phyloP scores from a whole-genome alignment of 2,329 filamentous ascomycete genomes.

The Epichloe gansuensis region DNA sequence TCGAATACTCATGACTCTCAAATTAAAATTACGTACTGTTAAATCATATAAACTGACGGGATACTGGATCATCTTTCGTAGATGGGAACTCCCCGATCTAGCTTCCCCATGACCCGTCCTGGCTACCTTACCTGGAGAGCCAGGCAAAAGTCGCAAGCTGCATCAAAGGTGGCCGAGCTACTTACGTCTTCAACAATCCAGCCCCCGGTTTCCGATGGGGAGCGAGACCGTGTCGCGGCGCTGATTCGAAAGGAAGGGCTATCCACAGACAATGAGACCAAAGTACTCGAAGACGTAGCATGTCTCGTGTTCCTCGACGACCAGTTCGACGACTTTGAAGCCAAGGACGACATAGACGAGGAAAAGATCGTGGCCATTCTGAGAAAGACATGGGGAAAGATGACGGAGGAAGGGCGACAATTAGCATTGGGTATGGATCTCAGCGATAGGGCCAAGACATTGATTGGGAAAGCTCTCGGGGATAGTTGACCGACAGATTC shows the following conservation, averaged over 20 bases:
- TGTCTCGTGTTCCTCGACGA: slow-evolving; percentile 82
- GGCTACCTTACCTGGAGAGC: slow-evolving; percentile 76
- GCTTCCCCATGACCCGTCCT: slow-evolving; percentile 59
- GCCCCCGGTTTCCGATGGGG: slow-evolving; percentile 30
- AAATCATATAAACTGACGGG: neutral
- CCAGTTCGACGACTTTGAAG: slow-evolving; percentile 72
- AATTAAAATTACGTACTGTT: too few species aligned
- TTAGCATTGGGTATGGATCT: slow-evolving; percentile 56
- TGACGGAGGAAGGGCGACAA: slow-evolving; percentile 49
- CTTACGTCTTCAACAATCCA: slow-evolving; percentile 25
- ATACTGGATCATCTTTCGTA: slow-evolving; percentile 10
- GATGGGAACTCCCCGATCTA: slow-evolving; percentile 70
- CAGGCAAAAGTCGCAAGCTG: slow-evolving; percentile 56
- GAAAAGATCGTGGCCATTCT: slow-evolving; percentile 63
- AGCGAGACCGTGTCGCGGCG: slow-evolving; percentile 51
- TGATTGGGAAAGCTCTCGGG: slow-evolving; percentile 52
- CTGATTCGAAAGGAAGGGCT: slow-evolving; percentile 71
- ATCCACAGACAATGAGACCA: slow-evolving; percentile 46
- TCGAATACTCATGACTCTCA: too few species aligned
- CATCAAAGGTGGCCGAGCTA: slow-evolving; percentile 42
- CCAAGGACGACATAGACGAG: slow-evolving; percentile 52
- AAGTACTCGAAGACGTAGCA: slow-evolving; percentile 73
- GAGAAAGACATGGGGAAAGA: slow-evolving; percentile 66
- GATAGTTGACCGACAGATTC: too few species aligned
- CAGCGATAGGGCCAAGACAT: slow-evolving; percentile 45